Evolutionary conservation across 1,284 basidiomycete species (phyloP).

Genomic region (Cryptococcus hybrid): DNA sequence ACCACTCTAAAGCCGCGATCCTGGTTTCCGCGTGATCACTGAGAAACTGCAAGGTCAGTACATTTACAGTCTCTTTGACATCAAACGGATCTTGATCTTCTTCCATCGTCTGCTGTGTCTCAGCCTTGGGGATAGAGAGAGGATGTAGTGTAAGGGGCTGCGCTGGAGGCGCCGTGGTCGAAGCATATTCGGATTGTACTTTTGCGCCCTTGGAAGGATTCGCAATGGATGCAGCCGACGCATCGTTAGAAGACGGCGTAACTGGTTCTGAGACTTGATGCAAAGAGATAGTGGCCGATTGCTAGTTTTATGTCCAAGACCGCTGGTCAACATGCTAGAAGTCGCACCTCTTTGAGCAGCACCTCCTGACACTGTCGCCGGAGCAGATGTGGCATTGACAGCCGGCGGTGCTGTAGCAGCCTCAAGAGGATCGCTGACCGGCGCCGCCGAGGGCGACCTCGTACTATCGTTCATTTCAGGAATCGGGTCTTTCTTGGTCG

Average conservation of each 20-base stretch:
- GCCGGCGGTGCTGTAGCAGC: constrained; percentile 1
- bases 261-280: constrained; percentile 47
- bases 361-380: too few species aligned
- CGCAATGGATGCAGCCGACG: too few species aligned
- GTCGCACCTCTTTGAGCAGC: too few species aligned
- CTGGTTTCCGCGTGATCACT: constrained; percentile 96
- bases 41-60: constrained; percentile 87
- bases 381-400: too few species aligned
- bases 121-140: background rate
- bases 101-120: background rate
- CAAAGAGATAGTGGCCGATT: constrained; percentile 37
- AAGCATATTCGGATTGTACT: constrained; percentile 6
- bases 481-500: constrained; percentile 29
- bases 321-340: constrained; percentile 8
- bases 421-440: constrained; percentile 34
- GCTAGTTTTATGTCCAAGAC: constrained; percentile 16
- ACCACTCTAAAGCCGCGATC: constrained; percentile 94
- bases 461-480: constrained; percentile 11
- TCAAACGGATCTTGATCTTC: constrained; percentile 77
- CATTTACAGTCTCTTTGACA: constrained; percentile 87
- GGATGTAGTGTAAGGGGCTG: background rate
- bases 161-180: constrained; percentile 34
- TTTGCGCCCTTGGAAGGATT: background rate
- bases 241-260: constrained; percentile 9
- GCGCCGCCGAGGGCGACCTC: constrained; percentile 4